Evolutionary conservation across 2,329 filamentous ascomycete species (phyloP).

Genomic region (Metarhizium brunneum): DNA sequence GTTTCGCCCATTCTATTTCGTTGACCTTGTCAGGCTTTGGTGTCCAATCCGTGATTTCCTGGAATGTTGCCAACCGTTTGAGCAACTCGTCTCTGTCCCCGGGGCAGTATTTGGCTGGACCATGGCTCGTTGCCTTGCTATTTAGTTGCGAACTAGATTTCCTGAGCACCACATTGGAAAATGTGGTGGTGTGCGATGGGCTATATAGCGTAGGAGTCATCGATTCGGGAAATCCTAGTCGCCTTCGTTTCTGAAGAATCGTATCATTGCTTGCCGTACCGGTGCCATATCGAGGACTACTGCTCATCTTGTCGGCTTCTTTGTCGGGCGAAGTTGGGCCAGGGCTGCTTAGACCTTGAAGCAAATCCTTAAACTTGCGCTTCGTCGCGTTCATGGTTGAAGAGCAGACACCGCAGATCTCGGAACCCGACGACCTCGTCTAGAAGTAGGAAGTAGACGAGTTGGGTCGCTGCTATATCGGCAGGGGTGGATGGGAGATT

Average conservation of each 20-base stretch:
- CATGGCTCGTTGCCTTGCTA: conserved; percentile 13
- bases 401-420: not conserved
- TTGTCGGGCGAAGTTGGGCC: conserved; percentile 9
- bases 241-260: conserved; percentile 43
- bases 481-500: conserved; percentile 2
- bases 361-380: conserved; percentile 69
- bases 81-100: conserved; percentile 79
- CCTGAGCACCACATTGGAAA: conserved; percentile 7
- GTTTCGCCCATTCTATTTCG: conserved; percentile 90
- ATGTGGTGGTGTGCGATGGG: conserved; percentile 11
- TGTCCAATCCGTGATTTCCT: conserved; percentile 88
- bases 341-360: conserved; percentile 53
- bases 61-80: conserved; percentile 73
- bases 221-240: conserved; percentile 34
- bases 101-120: conserved; percentile 65
- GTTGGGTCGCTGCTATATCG: not conserved
- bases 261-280: conserved; percentile 23
- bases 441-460: not conserved
- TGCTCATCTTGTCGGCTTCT: conserved; percentile 13
- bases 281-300: conserved; percentile 7
- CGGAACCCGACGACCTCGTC: not conserved
- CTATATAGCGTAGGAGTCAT: conserved; percentile 21
- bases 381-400: conserved; percentile 64
- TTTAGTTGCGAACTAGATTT: conserved; percentile 3
- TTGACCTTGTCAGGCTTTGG: conserved; percentile 78